phyloP scores from a whole-genome alignment of 495 filamentous ascomycete species.

The Annulohypoxylon maeteangense region DNA sequence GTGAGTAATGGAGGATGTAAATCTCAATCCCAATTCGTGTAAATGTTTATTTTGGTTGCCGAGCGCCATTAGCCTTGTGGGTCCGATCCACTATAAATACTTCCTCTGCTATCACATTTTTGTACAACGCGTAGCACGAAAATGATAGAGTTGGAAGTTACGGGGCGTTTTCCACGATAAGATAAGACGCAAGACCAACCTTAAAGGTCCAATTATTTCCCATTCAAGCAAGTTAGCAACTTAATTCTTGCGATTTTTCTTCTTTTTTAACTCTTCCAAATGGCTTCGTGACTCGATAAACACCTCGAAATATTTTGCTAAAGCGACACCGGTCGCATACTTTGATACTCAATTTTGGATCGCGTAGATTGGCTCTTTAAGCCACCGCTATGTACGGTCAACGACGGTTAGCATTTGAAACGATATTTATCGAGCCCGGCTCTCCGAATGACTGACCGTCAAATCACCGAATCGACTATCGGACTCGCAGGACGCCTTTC shows the following conservation, averaged over 20 bases:
- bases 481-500: slow-evolving; percentile 50
- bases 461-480: slow-evolving; percentile 45
- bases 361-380: slow-evolving; percentile 18
- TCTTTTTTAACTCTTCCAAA: slow-evolving; percentile 4
- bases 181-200: slow-evolving; percentile 17
- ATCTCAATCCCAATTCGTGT: neutral
- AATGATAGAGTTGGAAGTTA: neutral
- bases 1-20: slow-evolving; percentile 1
- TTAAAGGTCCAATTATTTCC: slow-evolving; percentile 26
- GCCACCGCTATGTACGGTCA: slow-evolving; percentile 43
- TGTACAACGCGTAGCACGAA: neutral
- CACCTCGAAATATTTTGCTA: neutral
- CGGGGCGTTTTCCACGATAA: slow-evolving; percentile 28
- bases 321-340: neutral
- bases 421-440: slow-evolving; percentile 40
- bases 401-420: slow-evolving; percentile 27
- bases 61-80: slow-evolving; percentile 19
- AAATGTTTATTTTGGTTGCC: slow-evolving; percentile 51
- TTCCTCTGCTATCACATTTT: neutral
- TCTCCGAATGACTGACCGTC: slow-evolving; percentile 52
- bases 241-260: neutral
- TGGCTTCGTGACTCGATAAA: neutral
- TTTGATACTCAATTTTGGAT: neutral
- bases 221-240: slow-evolving; percentile 2
- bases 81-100: slow-evolving; percentile 5